Conservation (phyloP, 306 rosid species). For the Purshia tridentata region DNA sequence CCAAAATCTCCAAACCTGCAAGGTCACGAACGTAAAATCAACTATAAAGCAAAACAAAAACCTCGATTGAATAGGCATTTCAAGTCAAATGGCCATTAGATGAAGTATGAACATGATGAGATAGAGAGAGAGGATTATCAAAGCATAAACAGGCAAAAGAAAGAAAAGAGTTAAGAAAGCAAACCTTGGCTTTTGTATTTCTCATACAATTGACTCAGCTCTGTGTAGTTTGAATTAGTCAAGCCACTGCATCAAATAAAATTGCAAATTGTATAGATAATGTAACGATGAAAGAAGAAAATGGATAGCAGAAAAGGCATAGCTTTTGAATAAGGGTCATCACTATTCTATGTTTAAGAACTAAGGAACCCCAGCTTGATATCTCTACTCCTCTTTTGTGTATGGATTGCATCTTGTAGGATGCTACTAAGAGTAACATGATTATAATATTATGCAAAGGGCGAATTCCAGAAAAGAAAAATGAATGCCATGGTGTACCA, state of each 20-base stretch:
- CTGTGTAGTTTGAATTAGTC: constrained; percentile 94
- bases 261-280: constrained; percentile 10
- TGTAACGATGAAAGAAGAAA: neutral
- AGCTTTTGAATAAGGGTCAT: neutral
- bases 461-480: neutral
- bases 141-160: neutral
- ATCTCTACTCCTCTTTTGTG: neutral
- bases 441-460: neutral
- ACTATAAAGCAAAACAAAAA: too few species aligned
- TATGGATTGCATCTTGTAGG: neutral
- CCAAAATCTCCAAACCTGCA: constrained; percentile 86
- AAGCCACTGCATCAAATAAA: constrained; percentile 73
- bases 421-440: neutral
- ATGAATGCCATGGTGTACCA: constrained; percentile 47
- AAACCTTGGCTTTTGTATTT: constrained; percentile 84
- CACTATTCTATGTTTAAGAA: too few species aligned
- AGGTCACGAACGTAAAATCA: neutral
- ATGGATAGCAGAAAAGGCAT: neutral
- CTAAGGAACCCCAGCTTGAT: neutral
- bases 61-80: neutral
- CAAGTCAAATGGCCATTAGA: neutral
- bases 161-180: constrained; percentile 11
- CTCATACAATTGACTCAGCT: constrained; percentile 79
- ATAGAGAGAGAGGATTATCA: too few species aligned
- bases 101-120: neutral